These are phyloP conservation scores for Salix exigua DNA, from an alignment of 345 rosid genomes.

Conservation along the genomic window DNA sequence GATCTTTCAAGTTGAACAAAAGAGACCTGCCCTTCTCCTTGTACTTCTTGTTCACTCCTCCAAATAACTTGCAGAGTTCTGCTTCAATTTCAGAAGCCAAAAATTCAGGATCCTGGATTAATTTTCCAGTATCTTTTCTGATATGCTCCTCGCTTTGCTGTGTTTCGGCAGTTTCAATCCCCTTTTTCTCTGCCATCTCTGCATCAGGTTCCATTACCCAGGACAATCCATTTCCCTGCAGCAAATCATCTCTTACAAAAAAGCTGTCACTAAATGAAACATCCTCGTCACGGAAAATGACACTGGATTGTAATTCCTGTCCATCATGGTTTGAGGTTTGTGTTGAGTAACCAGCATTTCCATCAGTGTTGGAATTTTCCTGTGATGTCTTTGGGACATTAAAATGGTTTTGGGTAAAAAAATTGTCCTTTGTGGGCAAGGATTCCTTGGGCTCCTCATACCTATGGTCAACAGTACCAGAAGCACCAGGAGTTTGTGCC, in stretches of 20 bases:
- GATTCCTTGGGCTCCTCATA: constrained; percentile 27
- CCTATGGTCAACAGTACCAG: constrained; percentile 12
- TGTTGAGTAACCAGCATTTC: constrained; percentile 18
- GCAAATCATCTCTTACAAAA: constrained; percentile 80
- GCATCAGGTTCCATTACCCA: constrained; percentile 66
- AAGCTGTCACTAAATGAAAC: constrained; percentile 62
- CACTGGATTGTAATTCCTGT: constrained; percentile 38
- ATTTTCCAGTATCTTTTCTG: constrained; percentile 14
- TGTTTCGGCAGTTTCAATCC: constrained; percentile 20
- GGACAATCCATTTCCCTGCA: constrained; percentile 91
- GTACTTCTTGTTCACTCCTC: constrained; percentile 94
- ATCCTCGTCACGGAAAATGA: constrained; percentile 50
- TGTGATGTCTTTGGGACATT: constrained; percentile 21
- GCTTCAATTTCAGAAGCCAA: constrained; percentile 66
- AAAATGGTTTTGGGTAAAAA: constrained; percentile 10
- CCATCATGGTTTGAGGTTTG: constrained; percentile 26
- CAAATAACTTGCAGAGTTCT: constrained; percentile 74
- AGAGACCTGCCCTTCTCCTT: constrained; percentile 90
- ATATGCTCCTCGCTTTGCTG: constrained; percentile 17
- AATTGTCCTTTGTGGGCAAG: constrained; percentile 21
- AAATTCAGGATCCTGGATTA: constrained; percentile 37
- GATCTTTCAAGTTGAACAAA: constrained; percentile 84
- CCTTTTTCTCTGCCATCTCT: constrained; percentile 33
- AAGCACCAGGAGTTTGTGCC: constrained; percentile 16
- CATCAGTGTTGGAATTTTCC: constrained; percentile 19